These are phyloP conservation scores for Microsporum audouinii DNA, from an alignment of 2,329 filamentous ascomycete species.

Conservation along the genomic window DNA sequence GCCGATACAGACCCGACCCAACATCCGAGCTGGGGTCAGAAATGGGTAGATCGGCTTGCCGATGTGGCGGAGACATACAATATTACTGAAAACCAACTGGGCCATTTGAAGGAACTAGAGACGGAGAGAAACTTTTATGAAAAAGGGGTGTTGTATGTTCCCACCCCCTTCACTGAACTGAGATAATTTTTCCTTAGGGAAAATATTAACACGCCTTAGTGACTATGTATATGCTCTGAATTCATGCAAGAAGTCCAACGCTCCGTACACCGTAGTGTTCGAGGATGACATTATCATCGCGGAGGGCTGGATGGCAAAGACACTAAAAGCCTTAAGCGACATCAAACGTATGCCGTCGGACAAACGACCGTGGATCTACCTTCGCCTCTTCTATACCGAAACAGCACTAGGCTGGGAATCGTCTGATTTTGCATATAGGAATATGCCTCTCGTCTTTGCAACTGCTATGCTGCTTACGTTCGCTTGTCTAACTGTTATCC, in stretches of 20 bases:
- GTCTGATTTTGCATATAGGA: constrained; percentile 18
- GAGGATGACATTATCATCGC: constrained; percentile 31
- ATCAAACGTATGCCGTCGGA: constrained; percentile 6
- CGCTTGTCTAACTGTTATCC: constrained; percentile 11
- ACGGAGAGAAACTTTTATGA: constrained; percentile 20
- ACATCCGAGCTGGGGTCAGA: constrained; percentile 20
- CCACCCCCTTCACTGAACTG: background rate
- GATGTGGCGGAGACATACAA: constrained; percentile 17
- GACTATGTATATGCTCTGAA: constrained; percentile 25
- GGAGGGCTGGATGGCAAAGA: constrained; percentile 27
- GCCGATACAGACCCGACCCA: constrained; percentile 17
- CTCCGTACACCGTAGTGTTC: constrained; percentile 27
- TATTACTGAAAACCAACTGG: constrained; percentile 14
- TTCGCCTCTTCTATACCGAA: constrained; percentile 28
- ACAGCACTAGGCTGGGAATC: constrained; percentile 20
- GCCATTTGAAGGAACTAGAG: constrained; percentile 19
- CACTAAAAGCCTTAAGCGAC: constrained; percentile 16
- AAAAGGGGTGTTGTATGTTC: constrained; percentile 24
- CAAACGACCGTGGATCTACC: constrained; percentile 20
- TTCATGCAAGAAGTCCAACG: constrained; percentile 20
- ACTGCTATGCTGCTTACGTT: constrained; percentile 8
- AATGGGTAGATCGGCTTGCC: constrained; percentile 17
- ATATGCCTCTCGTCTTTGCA: constrained; percentile 18
- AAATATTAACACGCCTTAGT: background rate
- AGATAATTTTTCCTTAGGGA: background rate